These are phyloP conservation scores for Wickerhamiella infanticola DNA, from an alignment of 1,139 yeast species.

Conservation along the genomic window DNA sequence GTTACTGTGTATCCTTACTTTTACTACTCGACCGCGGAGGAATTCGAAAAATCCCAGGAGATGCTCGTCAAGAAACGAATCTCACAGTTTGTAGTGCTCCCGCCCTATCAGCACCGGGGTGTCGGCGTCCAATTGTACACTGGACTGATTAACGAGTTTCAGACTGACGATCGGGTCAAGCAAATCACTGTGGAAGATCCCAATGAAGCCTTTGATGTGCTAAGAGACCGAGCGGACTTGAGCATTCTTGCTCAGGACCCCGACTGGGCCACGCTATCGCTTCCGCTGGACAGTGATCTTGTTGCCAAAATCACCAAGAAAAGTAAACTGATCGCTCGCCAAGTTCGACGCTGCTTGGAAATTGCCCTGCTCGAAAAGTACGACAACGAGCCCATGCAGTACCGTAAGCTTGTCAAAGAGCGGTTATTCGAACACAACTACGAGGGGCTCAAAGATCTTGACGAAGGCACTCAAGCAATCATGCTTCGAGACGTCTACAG, in stretches of 20 bases:
- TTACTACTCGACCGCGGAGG: slow-evolving; percentile 44
- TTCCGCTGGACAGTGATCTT: slow-evolving; percentile 33
- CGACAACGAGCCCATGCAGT: slow-evolving; percentile 22
- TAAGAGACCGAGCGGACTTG: slow-evolving; percentile 74
- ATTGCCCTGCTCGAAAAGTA: slow-evolving; percentile 44
- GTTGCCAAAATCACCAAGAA: slow-evolving; percentile 23
- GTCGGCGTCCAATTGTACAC: slow-evolving; percentile 59
- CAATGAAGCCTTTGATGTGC: slow-evolving; percentile 78
- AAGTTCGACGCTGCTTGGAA: slow-evolving; percentile 61
- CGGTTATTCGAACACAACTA: slow-evolving; percentile 53
- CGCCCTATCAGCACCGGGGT: slow-evolving; percentile 53
- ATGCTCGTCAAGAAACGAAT: slow-evolving; percentile 44
- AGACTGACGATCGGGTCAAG: slow-evolving; percentile 34
- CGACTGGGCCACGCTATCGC: slow-evolving; percentile 18
- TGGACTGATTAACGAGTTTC: slow-evolving; percentile 40
- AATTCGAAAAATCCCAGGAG: slow-evolving; percentile 34
- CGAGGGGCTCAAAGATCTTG: slow-evolving; percentile 59
- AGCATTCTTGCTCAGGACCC: slow-evolving; percentile 30
- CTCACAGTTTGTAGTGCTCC: slow-evolving; percentile 74
- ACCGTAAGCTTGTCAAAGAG: slow-evolving; percentile 58
- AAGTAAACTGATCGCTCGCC: slow-evolving; percentile 61
- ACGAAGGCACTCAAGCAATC: slow-evolving; percentile 42
- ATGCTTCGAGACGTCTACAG: slow-evolving; percentile 65
- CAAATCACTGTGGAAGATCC: slow-evolving; percentile 94
- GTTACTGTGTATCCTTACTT: slow-evolving; percentile 76